Evolutionary conservation across 768 basidiomycete genomes (phyloP), one percentile per base, ranked within the genome.

Genomic region (Nevesoporus exiguus): DNA sequence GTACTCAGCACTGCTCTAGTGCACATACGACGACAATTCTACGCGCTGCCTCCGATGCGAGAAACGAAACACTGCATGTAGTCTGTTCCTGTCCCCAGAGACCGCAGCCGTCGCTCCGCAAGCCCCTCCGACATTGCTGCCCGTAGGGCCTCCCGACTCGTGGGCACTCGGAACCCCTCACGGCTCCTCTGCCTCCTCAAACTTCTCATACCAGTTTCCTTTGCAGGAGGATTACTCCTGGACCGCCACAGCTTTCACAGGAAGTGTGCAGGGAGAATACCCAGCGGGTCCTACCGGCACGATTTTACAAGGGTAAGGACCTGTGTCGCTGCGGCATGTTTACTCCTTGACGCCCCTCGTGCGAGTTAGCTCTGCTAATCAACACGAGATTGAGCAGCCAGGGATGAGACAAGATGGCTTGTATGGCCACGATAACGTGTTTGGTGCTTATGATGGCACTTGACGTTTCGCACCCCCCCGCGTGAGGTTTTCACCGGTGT

Each of bases 1-100:
- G 9, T 40, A 17, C 54, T 61, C 44, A 62, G 31, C 17, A 8
- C 30, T 15, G 5, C 15, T 24, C 5, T 31, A 67, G 66, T 67
- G 66, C 48, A 24, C 30, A 1, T 66, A 64, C 56, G 51, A 59
- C 24, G 56, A 36, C 27, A 29, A 47, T 15, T 57, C 62, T 7
- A 42, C 37, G 5, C 37, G 49, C 0, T 67, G 66, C 27, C 11
- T 11, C 39, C 66, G 61, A 44, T 67, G 66, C 41, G 49, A 54
- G 48, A 55, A 31, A 42, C 50, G 47, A 9, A 10, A 51, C 14
- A 44, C 21, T 0, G 7, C 6, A 0, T 68, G 66, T 36, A 68
- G 66, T 9, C 24, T 62, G 31, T 68, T 61, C 22, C 7, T 31
- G 8, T 29, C 55, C 19, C 39, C 37, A 5, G 53, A 61, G 31